Base-by-base conservation (phyloP, 2,329 filamentous ascomycete species). In the Aureobasidium sp. region DNA sequence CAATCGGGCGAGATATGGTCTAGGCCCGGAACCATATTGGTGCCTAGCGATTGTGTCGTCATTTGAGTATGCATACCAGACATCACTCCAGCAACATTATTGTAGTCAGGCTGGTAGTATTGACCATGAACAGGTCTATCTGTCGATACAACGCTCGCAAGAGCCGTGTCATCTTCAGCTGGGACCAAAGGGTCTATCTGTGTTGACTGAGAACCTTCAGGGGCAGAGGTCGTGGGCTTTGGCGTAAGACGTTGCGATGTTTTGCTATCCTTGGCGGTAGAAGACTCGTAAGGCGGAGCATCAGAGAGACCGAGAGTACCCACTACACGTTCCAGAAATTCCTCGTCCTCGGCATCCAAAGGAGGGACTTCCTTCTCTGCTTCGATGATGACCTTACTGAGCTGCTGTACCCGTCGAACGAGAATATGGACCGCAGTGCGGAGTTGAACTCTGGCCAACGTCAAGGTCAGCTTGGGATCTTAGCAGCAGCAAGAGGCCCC, bases 241-340 rank as follows among this genome's bases (percentile, higher is more conserved):
- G 55, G 9, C 15, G 32, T 0, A 10, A 24, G 20, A 10, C 3
- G 20, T 7, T 1, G 29, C 2, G 29, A 15, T 20, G 20, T 4
- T 36, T 15, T 34, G 7, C 12, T 34, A 2, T 26, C 46, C n/a
- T 34, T 36, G 29, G 8, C 29, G 5, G 29, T 26, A 0, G 43
- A 47, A 20, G 55, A 48, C 17, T 46, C 39, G 8, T 57, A 57
- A 1, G 53, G 53, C 6, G 55, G 55, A 37, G 29, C 41, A 48
- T 59, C 32, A 1, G 55, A 47, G 9, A 59, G 41, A 48, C 59
- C 29, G 34, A 57, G 50, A 66, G 64, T 61, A 26, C 61, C 47
- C 59, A 64, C 67, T 1, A 74, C 63, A 0, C 73, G 73, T 62
- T 74, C 76, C 4, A 74, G 74, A 29, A 73, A 74, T 9, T 73